Percentiles rank a stretch among this genome's conserved stretches.
These are phyloP conservation scores for Cercis canadensis DNA, from an alignment of 306 rosid species.

Conservation along the genomic window DNA sequence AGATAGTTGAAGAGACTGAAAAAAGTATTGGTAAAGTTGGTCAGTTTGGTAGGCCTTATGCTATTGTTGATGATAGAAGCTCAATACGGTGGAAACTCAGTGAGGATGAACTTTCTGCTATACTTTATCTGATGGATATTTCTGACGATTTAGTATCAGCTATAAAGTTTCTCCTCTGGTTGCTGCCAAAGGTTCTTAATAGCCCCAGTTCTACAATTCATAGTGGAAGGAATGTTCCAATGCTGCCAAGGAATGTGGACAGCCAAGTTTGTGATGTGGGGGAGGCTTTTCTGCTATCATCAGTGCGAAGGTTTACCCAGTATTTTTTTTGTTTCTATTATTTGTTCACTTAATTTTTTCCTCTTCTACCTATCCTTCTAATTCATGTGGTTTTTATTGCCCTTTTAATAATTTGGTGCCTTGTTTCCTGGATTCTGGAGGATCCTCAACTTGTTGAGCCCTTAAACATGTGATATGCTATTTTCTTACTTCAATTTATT, in stretches of 20 bases:
- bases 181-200: constrained; percentile 80
- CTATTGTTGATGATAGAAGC: constrained; percentile 67
- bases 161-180: constrained; percentile 86
- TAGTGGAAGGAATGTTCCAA: constrained; percentile 66
- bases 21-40: constrained; percentile 68
- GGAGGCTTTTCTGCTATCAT: constrained; percentile 86
- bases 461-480: not conserved
- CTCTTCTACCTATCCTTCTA: constrained; percentile 14
- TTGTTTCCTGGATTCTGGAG: not conserved
- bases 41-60: constrained; percentile 70
- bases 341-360: not conserved
- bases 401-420: constrained; percentile 11
- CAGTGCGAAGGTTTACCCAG: constrained; percentile 71
- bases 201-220: constrained; percentile 71
- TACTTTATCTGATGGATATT: constrained; percentile 78
- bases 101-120: constrained; percentile 82
- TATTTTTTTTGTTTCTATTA: constrained; percentile 11
- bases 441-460: not conserved
- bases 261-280: constrained; percentile 86
- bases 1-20: constrained; percentile 72
- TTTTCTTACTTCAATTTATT: not conserved
- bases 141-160: constrained; percentile 80
- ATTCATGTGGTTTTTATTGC: constrained; percentile 10
- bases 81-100: constrained; percentile 82
- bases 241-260: constrained; percentile 74